Conservation (phyloP, 2,329 filamentous ascomycete genomes). For the Akanthomyces uredinophilus region DNA sequence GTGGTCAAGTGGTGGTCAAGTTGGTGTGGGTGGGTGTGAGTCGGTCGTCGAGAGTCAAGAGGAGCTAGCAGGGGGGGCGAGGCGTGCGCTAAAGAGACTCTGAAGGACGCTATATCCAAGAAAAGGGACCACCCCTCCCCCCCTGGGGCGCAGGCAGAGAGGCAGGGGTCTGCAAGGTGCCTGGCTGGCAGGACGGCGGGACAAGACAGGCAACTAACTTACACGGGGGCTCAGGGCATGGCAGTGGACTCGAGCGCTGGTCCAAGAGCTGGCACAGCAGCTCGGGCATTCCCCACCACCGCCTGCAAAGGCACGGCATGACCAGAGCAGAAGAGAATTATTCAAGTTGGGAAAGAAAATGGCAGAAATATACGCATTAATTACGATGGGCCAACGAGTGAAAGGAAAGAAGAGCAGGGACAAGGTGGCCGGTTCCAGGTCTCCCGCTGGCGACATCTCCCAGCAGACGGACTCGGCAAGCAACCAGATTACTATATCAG, state of each 20-base stretch:
- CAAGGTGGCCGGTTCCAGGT: neutral
- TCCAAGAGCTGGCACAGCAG: no score
- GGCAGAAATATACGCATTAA: no score
- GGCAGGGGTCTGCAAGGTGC: neutral
- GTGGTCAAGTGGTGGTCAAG: neutral
- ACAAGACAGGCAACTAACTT: no score
- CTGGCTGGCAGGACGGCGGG: no score
- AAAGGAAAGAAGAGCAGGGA: neutral
- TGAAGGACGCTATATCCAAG: constrained; percentile 5
- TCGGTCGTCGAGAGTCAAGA: neutral
- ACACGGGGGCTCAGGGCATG: no score
- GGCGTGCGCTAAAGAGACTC: neutral
- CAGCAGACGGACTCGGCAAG: neutral
- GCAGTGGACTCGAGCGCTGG: no score
- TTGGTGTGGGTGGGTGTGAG: neutral
- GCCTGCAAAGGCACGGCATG: no score
- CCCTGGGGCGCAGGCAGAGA: neutral
- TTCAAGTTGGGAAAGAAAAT: no score
- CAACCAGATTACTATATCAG: no score
- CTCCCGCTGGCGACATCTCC: neutral
- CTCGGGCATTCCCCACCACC: no score
- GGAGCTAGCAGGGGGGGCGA: neutral
- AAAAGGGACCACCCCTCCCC: neutral
- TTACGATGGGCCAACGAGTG: no score
- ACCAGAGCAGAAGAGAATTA: no score